Conservation (phyloP, 306 rosid species). For the Ormosia semicastrata region DNA sequence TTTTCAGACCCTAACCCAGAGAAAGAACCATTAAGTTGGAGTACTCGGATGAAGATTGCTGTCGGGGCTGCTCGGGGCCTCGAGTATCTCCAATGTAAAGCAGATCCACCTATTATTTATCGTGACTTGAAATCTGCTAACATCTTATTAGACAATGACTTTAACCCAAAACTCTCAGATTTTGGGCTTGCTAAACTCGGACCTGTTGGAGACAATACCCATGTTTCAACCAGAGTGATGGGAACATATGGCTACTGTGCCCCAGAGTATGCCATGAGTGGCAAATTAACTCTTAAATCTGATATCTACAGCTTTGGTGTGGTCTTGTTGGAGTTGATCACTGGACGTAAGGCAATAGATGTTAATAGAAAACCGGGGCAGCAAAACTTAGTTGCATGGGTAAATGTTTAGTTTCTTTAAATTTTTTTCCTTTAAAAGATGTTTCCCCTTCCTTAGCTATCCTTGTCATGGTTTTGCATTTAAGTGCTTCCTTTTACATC, state of each 20-base stretch:
- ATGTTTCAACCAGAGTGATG: constrained; percentile 84
- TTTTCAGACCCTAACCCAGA: constrained; percentile 35
- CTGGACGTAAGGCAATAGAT: constrained; percentile 75
- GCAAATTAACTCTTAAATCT: constrained; percentile 74
- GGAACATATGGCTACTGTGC: constrained; percentile 81
- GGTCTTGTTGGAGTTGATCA: constrained; percentile 73
- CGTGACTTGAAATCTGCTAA: constrained; percentile 83
- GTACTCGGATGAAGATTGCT: constrained; percentile 62
- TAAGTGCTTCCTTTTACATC: not conserved
- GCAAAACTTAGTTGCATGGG: constrained; percentile 73
- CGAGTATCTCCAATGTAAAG: constrained; percentile 69
- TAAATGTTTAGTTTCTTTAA: not conserved
- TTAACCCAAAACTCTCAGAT: constrained; percentile 70
- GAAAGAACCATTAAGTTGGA: constrained; percentile 53
- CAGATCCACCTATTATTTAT: constrained; percentile 76
- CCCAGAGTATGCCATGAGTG: constrained; percentile 86
- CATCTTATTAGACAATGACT: constrained; percentile 60
- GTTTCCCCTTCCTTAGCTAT: not conserved
- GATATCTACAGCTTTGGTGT: constrained; percentile 85
- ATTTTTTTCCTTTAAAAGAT: not conserved
- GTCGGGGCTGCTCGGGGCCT: constrained; percentile 67
- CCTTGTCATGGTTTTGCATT: not conserved
- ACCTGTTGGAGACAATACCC: constrained; percentile 77
- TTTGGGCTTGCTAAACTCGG: constrained; percentile 82
- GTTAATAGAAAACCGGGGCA: constrained; percentile 47